A percentile compares a stretch with the other conserved stretches of the same genome.
These are phyloP conservation scores for Lithocarpus polystachyus DNA, from an alignment of 306 rosid species.

Conservation along the genomic window DNA sequence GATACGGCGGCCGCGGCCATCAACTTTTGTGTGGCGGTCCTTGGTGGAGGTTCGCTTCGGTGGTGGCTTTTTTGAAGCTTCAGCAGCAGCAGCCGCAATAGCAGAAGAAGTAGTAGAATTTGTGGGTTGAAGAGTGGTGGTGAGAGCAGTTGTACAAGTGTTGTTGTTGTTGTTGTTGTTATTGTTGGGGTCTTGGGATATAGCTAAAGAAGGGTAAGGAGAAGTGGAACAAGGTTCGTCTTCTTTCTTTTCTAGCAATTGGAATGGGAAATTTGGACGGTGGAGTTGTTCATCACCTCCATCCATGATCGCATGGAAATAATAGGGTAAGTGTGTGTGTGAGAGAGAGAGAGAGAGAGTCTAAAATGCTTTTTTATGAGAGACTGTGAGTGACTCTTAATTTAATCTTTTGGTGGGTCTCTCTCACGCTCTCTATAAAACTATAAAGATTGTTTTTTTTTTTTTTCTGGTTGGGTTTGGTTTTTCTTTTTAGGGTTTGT, in stretches of 20 bases:
- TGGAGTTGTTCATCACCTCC: constrained; percentile 69
- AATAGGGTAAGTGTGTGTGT: not conserved
- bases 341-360: too few relatives aligned
- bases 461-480: constrained; percentile 20
- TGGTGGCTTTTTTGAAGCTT: constrained; percentile 58
- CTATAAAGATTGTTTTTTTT: constrained; percentile 8
- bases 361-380: constrained; percentile 8
- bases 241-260: constrained; percentile 80
- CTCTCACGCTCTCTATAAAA: constrained; percentile 1
- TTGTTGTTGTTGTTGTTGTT: constrained; percentile 24
- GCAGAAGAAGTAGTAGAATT: too few relatives aligned
- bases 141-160: constrained; percentile 5
- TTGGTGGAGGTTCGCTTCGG: constrained; percentile 78
- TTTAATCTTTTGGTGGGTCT: constrained; percentile 40
- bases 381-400: constrained; percentile 24
- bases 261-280: constrained; percentile 84
- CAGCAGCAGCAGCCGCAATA: not conserved
- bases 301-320: constrained; percentile 79
- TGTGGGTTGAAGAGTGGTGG: constrained; percentile 9
- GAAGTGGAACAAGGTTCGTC: constrained; percentile 70
- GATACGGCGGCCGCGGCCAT: constrained; percentile 87
- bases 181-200: constrained; percentile 31
- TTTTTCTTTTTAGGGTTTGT: too few relatives aligned
- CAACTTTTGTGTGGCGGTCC: constrained; percentile 90
- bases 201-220: constrained; percentile 54